phyloP scores from a whole-genome alignment of 345 rosid genomes.

The Salix viminalis region DNA sequence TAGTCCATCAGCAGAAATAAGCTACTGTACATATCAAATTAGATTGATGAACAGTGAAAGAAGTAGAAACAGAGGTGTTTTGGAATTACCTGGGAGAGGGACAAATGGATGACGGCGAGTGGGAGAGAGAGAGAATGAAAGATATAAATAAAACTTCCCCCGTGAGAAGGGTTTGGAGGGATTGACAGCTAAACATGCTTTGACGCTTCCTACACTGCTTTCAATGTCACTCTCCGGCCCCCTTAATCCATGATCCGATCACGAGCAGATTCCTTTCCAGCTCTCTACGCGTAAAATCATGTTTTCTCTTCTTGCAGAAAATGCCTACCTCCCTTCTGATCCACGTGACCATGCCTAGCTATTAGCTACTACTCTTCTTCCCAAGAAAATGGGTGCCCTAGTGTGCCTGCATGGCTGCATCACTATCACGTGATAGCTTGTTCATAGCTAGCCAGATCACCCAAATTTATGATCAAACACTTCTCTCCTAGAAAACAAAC shows the following conservation, averaged over 20 bases:
- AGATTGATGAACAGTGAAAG: background rate
- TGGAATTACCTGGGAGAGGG: slow-evolving; percentile 7
- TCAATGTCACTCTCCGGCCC: slow-evolving; percentile 19
- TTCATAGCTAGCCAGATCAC: background rate
- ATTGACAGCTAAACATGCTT: slow-evolving; percentile 42
- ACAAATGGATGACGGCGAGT: slow-evolving; percentile 28
- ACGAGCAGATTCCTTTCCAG: slow-evolving; percentile 39
- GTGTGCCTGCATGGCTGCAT: background rate
- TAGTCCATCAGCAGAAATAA: background rate
- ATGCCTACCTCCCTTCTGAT: background rate
- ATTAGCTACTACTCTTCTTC: background rate
- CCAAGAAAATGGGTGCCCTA: slow-evolving; percentile 14
- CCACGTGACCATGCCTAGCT: background rate
- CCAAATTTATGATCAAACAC: background rate
- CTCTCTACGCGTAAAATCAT: slow-evolving; percentile 10
- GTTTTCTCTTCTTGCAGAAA: background rate
- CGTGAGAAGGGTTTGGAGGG: slow-evolving; percentile 48
- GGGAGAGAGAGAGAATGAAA: slow-evolving; percentile 16
- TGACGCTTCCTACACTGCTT: slow-evolving; percentile 38
- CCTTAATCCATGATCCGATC: slow-evolving; percentile 20
- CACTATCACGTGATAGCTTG: background rate
- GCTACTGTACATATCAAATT: background rate
- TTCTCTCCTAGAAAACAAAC: background rate
- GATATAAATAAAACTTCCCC: slow-evolving; percentile 11
- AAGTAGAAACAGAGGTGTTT: background rate